Base-by-base conservation (phyloP, 148 eudicot species). In the Amaranthus palmeri region DNA sequence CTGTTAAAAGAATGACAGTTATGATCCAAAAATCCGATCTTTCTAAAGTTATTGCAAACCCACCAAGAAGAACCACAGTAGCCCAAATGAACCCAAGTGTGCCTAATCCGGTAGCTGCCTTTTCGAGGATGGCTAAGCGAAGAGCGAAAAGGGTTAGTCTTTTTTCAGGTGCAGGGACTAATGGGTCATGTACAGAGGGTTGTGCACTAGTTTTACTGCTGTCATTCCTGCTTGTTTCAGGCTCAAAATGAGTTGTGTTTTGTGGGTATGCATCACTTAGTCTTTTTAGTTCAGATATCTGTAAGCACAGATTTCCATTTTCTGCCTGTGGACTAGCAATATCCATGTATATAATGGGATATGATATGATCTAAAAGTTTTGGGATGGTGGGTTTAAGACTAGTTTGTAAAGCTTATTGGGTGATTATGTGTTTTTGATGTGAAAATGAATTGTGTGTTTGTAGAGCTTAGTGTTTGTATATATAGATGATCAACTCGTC, bases 51-150 rank as follows among this genome's bases (percentile, higher is more conserved):
- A 91, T 84, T 2, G 97, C 99, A 44, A 91, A 95, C 18, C 98
- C 98, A 9, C 98, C 98, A 4, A 95, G 88, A 10, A 95, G 84
- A 51, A 95, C 98, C 5, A 95, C 98, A 0, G 98, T 95, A 7
- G 98, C 98, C 98, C 98, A 91, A 10, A 95, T 84, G 81, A 95
- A 95, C 0, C 92, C 92, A 0, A 95, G 88, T 2, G 96, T 91
- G 44, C 98, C 98, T 6, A 95, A 75, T 8, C 98, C 87, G 1
- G 90, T 86, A 4, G 97, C 98, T 8, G 86, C 54, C 66, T 91
- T 95, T 74, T 95, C 98, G 43, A 95, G 79, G 66, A 91, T 79
- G 3, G 98, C 92, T 0, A 95, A 82, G 5, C 89, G 86, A 46
- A 95, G 92, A 41, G 98, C 97, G 69, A 91, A 89, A 43, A 89